A percentile compares a stretch with the other conserved stretches of the same genome.
phyloP scores from a whole-genome alignment of 2,329 filamentous ascomycete genomes.

The Pestalotiopsis fici region DNA sequence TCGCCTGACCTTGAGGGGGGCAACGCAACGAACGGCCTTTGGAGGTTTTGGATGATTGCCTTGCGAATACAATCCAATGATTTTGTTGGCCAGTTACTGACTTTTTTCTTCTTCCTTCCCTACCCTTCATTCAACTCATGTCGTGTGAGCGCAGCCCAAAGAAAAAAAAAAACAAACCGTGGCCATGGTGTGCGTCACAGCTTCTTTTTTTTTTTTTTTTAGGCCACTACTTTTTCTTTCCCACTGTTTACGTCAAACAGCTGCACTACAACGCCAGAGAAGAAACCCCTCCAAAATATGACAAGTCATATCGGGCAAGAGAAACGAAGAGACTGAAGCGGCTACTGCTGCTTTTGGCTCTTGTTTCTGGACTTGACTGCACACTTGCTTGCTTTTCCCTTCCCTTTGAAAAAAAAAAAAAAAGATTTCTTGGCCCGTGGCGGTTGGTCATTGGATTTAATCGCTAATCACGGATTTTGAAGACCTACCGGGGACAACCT shows the following conservation, averaged over 20 bases:
- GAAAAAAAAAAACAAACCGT: too few species aligned
- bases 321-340: background rate
- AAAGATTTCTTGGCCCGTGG: too few species aligned
- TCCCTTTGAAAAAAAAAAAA: too few species aligned
- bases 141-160: slow-evolving; percentile 2
- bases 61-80: too few species aligned
- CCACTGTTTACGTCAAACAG: slow-evolving; percentile 1
- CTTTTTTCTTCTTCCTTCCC: background rate
- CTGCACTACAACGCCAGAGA: slow-evolving; percentile 4
- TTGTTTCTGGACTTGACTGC: background rate
- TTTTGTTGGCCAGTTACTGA: too few species aligned
- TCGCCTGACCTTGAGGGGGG: background rate
- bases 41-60: background rate
- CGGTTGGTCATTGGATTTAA: too few species aligned
- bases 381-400: too few species aligned
- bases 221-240: background rate
- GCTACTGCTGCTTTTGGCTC: background rate
- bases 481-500: too few species aligned
- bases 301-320: slow-evolving; percentile 5
- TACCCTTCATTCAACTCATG: background rate
- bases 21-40: too few species aligned
- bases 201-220: background rate
- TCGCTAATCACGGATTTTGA: too few species aligned
- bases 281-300: background rate
- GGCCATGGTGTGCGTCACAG: too few species aligned